Evolutionary conservation across 2,329 filamentous ascomycete genomes (phyloP).

Genomic region (Beauveria caledonica): DNA sequence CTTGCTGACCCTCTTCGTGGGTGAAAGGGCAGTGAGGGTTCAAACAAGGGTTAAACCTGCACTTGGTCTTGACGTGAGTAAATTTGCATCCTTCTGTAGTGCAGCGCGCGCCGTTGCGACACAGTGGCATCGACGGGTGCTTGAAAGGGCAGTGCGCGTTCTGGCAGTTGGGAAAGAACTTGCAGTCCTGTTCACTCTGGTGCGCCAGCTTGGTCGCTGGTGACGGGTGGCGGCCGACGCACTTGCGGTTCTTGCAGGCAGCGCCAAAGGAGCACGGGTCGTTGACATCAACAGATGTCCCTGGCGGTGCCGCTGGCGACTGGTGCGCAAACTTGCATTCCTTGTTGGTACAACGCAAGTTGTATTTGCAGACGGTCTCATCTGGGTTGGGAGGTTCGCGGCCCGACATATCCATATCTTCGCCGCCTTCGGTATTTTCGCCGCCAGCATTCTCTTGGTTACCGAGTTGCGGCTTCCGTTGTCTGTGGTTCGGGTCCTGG

Average conservation of each 20-base stretch:
- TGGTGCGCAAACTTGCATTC: slow-evolving; percentile 93
- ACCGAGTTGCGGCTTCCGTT: slow-evolving; percentile 37
- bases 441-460: slow-evolving; percentile 29
- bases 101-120: slow-evolving; percentile 87
- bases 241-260: slow-evolving; percentile 94
- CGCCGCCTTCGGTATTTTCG: slow-evolving; percentile 33
- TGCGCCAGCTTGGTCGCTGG: slow-evolving; percentile 72
- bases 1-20: slow-evolving; percentile 85
- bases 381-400: slow-evolving; percentile 49
- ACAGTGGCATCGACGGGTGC: slow-evolving; percentile 79
- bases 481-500: slow-evolving; percentile 43
- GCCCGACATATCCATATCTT: slow-evolving; percentile 57
- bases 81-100: slow-evolving; percentile 77
- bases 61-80: slow-evolving; percentile 74
- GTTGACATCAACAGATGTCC: slow-evolving; percentile 65
- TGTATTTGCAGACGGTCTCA: slow-evolving; percentile 78
- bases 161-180: slow-evolving; percentile 84
- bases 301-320: slow-evolving; percentile 78
- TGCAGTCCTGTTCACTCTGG: slow-evolving; percentile 79
- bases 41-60: slow-evolving; percentile 85
- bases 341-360: slow-evolving; percentile 76
- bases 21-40: slow-evolving; percentile 85
- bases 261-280: slow-evolving; percentile 79
- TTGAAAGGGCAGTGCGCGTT: slow-evolving; percentile 83
- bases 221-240: slow-evolving; percentile 83